Evolutionary conservation across 257 asterid genomes (phyloP), one percentile per base, ranked within the genome.

Genomic region (Eustoma russellianum): DNA sequence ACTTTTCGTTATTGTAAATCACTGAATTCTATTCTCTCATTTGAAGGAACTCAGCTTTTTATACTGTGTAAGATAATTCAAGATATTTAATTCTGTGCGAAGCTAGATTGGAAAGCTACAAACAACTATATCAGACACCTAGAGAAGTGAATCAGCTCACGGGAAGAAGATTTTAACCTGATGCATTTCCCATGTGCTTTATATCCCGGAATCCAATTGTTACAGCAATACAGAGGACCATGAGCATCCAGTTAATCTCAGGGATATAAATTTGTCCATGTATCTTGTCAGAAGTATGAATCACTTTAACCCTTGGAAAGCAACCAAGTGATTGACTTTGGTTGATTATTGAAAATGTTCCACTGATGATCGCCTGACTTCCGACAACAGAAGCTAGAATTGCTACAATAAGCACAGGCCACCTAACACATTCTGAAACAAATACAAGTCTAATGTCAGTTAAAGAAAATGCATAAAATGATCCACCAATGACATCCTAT

Each of bases 221-320:
- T 38, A 90, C 98, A 2, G 95, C 98, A 59, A 90, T 83, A 68
- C 98, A 90, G 64, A 90, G 95, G 76, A 86, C 67, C 98, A 90
- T 90, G 60, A 90, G 88, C 63, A 74, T 71, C 98, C 96, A 90
- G 64, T 90, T 90, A 80, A 90, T 90, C 83, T 90, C 97, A 0
- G 97, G 97, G 66, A 90, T 90, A 80, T 86, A 90, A 43, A 90
- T 81, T 79, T 90, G 97, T 53, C 97, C 97, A 30, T 90, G 97
- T 53, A 81, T 80, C 70, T 86, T 83, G 13, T 79, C 91, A 5
- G 83, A 76, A 50, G 98, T 90, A 79, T 90, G 98, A 57, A 90
- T 63, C 28, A 86, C 96, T 73, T 90, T 90, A 45, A 90, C 98
- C 73, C 98, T 80, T 2, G 98, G 98, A 57, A 90, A 90, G 77